A percentile compares a stretch with the other conserved stretches of the same genome.
These are phyloP conservation scores for Theileria orientalis DNA, from an alignment of 169 alveolate genomes.

Conservation along the genomic window DNA sequence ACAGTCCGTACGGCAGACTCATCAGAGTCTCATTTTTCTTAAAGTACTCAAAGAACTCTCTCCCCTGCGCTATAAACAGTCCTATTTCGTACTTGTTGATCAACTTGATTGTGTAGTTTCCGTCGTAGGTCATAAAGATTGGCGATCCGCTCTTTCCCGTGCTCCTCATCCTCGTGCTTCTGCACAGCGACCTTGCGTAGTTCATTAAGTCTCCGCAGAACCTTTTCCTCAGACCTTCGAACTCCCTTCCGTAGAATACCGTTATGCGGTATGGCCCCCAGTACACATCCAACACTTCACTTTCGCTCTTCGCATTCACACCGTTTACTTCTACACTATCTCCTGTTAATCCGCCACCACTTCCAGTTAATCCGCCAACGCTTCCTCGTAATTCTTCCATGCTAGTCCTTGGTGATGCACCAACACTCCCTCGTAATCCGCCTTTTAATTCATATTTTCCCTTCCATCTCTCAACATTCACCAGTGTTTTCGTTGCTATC, in stretches of 20 bases:
- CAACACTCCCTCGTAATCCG: no score
- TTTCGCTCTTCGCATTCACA: neutral
- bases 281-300: neutral
- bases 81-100: slow-evolving; percentile 51
- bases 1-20: slow-evolving; percentile 59
- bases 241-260: slow-evolving; percentile 35
- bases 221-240: slow-evolving; percentile 31
- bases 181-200: slow-evolving; percentile 50
- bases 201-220: slow-evolving; percentile 53
- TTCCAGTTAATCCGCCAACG: no score
- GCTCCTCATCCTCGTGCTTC: slow-evolving; percentile 24
- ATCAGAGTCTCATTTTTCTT: slow-evolving; percentile 39
- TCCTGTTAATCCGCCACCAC: no score
- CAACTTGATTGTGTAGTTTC: slow-evolving; percentile 45
- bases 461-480: neutral
- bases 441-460: no score
- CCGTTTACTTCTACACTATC: neutral
- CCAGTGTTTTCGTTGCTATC: neutral
- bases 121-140: slow-evolving; percentile 53
- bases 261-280: slow-evolving; percentile 16
- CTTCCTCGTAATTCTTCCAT: no score
- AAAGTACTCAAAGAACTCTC: slow-evolving; percentile 32
- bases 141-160: slow-evolving; percentile 68
- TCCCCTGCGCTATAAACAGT: slow-evolving; percentile 40
- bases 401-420: no score